Conservation (phyloP, 768 basidiomycete genomes). For the Termitomyces eurrhizus region DNA sequence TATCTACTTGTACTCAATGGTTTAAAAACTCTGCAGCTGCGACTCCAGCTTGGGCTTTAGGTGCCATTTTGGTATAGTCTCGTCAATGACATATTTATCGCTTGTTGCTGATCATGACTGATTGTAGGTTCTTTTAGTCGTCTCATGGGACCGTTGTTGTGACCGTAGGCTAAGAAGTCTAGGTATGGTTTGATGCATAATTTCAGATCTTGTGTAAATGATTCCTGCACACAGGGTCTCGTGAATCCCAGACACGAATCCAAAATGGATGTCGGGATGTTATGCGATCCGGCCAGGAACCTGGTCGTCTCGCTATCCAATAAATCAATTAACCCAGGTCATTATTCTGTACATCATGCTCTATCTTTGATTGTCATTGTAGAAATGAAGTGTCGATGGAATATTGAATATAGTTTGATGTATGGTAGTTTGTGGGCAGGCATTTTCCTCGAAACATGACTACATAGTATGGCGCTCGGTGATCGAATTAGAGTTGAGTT, state of each 20-base stretch:
- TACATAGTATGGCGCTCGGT: too few species aligned
- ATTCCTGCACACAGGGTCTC: neutral
- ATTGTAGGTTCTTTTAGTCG: neutral
- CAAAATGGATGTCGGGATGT: neutral
- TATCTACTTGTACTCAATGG: neutral
- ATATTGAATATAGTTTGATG: too few species aligned
- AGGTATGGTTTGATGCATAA: neutral
- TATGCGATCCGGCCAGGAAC: neutral
- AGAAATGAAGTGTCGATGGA: neutral
- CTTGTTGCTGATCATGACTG: neutral
- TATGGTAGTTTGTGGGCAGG: too few species aligned
- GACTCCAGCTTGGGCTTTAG: neutral
- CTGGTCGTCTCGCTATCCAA: neutral
- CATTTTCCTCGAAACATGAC: too few species aligned
- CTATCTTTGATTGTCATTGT: neutral
- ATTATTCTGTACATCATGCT: neutral
- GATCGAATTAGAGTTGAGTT: too few species aligned
- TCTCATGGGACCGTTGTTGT: neutral
- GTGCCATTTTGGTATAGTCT: neutral
- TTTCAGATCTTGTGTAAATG: neutral
- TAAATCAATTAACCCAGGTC: slow-evolving; percentile 5
- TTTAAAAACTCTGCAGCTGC: neutral
- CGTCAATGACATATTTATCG: neutral
- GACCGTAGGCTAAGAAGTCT: neutral
- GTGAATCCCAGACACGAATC: neutral